phyloP scores from a whole-genome alignment of 441 rosid species.

The Gossypium davidsonii region DNA sequence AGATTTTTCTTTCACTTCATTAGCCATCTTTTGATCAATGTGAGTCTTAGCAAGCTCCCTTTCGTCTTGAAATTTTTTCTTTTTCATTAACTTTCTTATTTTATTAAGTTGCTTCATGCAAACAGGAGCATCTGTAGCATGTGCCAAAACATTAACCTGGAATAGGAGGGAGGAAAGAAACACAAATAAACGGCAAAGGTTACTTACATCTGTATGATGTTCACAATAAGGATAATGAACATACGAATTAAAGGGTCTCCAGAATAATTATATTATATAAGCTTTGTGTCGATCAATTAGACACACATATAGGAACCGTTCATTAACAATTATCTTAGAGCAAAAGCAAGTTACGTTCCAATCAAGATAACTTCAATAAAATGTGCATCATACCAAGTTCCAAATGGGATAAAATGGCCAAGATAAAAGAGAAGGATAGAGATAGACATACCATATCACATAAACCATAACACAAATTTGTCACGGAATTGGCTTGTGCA shows the following conservation, averaged over 20 bases:
- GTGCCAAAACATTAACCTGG: constrained; percentile 90
- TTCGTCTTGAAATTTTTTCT: constrained; percentile 40
- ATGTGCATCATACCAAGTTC: constrained; percentile 10
- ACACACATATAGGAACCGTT: neutral
- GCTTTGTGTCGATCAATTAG: neutral
- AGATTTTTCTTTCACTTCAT: constrained; percentile 25
- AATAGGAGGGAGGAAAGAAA: constrained; percentile 24
- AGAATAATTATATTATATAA: neutral
- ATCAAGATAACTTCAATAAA: neutral
- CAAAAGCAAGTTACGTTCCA: neutral
- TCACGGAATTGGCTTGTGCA: constrained; percentile 47
- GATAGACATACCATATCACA: constrained; percentile 63
- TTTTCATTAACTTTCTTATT: constrained; percentile 64
- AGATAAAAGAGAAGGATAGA: constrained; percentile 1
- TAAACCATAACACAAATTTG: constrained; percentile 60
- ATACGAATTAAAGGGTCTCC: neutral
- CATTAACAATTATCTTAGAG: neutral
- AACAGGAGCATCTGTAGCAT: constrained; percentile 66
- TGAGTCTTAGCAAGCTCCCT: constrained; percentile 18
- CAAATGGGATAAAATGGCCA: neutral
- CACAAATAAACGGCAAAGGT: constrained; percentile 18
- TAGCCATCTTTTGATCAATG: constrained; percentile 22
- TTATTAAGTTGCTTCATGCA: constrained; percentile 73
- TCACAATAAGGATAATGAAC: constrained; percentile 6
- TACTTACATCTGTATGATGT: neutral